phyloP scores from a whole-genome alignment of 23 red algal species.

The Gracilaria gracilis region DNA sequence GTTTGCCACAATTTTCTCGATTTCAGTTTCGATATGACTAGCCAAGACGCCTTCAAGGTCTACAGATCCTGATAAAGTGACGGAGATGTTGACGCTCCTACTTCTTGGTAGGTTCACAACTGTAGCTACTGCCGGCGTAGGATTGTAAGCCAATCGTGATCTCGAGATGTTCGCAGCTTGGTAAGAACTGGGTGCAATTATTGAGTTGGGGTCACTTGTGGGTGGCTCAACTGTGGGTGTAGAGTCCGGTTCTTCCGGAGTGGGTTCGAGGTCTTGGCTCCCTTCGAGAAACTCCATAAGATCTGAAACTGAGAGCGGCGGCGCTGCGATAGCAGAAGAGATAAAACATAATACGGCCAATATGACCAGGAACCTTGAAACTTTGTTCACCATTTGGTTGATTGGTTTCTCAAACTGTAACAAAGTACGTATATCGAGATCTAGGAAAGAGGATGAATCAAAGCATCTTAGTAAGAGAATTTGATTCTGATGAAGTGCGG shows the following conservation, averaged over 20 bases:
- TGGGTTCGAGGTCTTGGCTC: background rate
- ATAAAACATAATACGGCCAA: background rate
- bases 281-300: background rate
- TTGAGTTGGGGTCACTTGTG: background rate
- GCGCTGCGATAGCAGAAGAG: background rate
- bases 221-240: background rate
- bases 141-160: slow-evolving; percentile 4
- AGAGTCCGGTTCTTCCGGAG: background rate
- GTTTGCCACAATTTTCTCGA: background rate
- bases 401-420: background rate
- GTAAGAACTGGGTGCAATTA: background rate
- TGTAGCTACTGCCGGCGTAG: background rate
- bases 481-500: too few species aligned
- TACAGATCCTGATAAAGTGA: background rate
- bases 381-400: background rate
- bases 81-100: background rate
- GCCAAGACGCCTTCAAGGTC: background rate
- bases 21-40: background rate
- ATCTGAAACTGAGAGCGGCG: background rate
- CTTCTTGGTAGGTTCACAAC: background rate
- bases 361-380: background rate
- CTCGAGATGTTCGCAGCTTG: slow-evolving; percentile 32
- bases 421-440: too few species aligned
- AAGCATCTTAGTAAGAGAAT: too few species aligned
- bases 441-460: too few species aligned